Conservation (phyloP, 2,329 filamentous ascomycete species). For the Sarocladiaceae sp. region DNA sequence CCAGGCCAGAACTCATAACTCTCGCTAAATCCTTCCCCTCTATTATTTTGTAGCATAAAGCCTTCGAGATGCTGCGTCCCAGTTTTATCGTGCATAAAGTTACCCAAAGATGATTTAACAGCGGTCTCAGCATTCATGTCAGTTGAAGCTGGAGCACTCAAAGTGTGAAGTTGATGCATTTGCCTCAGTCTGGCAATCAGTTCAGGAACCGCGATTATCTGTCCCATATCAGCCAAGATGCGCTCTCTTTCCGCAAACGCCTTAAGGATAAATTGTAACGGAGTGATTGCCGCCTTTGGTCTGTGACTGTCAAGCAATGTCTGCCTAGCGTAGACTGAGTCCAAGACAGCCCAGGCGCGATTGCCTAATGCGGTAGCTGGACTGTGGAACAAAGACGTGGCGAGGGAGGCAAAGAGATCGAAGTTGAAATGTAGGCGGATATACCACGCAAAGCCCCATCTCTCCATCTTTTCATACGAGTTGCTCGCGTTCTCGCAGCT, state of each 20-base stretch:
- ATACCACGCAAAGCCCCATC: constrained; percentile 49
- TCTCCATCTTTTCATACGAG: constrained; percentile 35
- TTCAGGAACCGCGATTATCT: constrained; percentile 32
- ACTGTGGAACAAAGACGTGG: constrained; percentile 44
- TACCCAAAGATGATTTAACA: background rate
- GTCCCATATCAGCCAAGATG: constrained; percentile 29
- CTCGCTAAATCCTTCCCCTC: background rate
- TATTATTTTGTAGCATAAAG: background rate
- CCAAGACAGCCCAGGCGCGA: constrained; percentile 43
- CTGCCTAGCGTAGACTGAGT: constrained; percentile 40
- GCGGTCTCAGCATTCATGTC: background rate
- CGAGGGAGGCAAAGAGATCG: constrained; percentile 49
- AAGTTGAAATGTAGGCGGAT: constrained; percentile 47
- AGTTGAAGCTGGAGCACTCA: background rate
- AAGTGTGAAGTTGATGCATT: background rate
- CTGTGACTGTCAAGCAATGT: constrained; percentile 43
- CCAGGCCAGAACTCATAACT: background rate
- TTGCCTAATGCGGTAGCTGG: constrained; percentile 43
- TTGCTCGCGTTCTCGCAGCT: constrained; percentile 39
- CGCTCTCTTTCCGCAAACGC: constrained; percentile 45
- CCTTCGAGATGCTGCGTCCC: background rate
- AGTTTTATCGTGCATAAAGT: background rate
- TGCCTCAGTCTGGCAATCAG: constrained; percentile 39
- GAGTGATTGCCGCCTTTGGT: constrained; percentile 34
- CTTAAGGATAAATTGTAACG: constrained; percentile 43